Percentiles rank a stretch among this genome's conserved stretches.
Evolutionary conservation across 23 red algal genomes (phyloP).

Genomic region (Cyanidioschyzon merolae): DNA sequence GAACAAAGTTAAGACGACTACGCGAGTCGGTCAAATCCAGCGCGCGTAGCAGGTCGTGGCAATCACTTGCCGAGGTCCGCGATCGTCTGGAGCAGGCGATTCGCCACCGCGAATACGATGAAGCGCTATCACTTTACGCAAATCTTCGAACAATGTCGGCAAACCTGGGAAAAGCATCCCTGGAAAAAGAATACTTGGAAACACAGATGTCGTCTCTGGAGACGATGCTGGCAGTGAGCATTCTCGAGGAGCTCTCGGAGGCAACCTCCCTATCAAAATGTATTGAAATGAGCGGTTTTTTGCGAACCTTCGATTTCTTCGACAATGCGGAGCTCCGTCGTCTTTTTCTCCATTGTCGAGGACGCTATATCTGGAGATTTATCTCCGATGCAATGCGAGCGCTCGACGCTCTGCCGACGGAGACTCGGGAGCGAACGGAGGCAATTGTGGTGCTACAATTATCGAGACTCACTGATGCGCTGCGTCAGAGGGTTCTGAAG

Average conservation of each 20-base stretch:
- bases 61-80: neutral
- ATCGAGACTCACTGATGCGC: slow-evolving; percentile 50
- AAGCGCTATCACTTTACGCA: slow-evolving; percentile 55
- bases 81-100: slow-evolving; percentile 29
- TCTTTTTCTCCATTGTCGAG: neutral
- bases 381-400: neutral
- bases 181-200: neutral
- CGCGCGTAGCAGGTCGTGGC: neutral
- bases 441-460: slow-evolving; percentile 14
- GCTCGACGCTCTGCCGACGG: neutral
- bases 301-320: neutral
- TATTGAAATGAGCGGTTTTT: neutral
- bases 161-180: neutral
- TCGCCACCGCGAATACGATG: slow-evolving; percentile 51
- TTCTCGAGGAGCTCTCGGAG: neutral
- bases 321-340: neutral
- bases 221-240: neutral
- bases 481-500: slow-evolving; percentile 63
- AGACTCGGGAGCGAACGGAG: too few relatives aligned
- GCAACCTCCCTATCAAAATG: neutral
- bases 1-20: neutral
- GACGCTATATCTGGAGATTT: neutral
- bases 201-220: neutral
- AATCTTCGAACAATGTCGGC: slow-evolving; percentile 28
- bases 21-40: neutral